Conservation (phyloP, 2,329 filamentous ascomycete genomes). For the Lecanicillium sp. region DNA sequence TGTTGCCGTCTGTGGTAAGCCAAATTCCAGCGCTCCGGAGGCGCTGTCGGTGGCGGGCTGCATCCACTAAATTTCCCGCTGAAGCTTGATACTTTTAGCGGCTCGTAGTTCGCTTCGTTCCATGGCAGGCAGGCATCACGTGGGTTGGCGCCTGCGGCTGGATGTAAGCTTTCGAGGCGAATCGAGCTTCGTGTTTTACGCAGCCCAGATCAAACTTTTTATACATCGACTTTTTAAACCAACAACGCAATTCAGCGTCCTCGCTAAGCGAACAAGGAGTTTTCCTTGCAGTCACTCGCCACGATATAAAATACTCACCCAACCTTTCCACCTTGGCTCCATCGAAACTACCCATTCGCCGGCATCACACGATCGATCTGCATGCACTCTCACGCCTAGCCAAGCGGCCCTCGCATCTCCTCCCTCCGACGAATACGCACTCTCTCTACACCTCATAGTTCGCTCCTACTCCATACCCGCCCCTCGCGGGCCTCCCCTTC, state of each 20-base stretch:
- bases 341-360: not conserved
- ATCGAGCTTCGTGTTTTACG: not conserved
- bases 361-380: not conserved
- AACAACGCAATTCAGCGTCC: not conserved
- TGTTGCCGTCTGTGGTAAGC: not conserved
- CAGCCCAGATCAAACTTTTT: not conserved
- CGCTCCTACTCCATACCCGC: slow-evolving; percentile 1
- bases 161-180: too few species aligned
- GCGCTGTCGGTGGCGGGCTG: too few species aligned
- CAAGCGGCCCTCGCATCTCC: not conserved
- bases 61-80: too few species aligned
- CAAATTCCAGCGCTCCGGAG: too few species aligned
- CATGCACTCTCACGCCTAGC: not conserved
- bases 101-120: not conserved
- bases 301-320: too few species aligned
- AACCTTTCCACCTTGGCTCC: not conserved
- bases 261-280: too few species aligned
- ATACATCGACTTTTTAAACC: not conserved
- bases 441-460: slow-evolving; percentile 15
- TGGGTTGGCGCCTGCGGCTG: not conserved
- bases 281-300: not conserved
- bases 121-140: not conserved
- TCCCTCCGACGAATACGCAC: not conserved
- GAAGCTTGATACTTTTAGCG: not conserved
- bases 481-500: not conserved